phyloP scores from a whole-genome alignment of 257 asterid species.

The Lantana camara region DNA sequence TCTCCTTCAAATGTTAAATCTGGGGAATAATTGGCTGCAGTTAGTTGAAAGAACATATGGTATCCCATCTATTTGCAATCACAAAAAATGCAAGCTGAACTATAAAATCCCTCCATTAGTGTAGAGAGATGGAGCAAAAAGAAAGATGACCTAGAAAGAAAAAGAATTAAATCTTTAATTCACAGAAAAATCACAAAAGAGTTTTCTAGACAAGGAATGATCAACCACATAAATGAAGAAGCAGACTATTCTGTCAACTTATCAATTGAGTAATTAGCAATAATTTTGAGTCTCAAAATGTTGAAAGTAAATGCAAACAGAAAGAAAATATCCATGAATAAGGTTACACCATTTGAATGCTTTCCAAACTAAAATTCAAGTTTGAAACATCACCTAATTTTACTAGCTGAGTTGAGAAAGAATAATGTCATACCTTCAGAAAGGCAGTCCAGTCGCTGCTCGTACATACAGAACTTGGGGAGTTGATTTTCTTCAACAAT shows the following conservation, averaged over 20 bases:
- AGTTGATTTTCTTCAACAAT: conserved; percentile 79
- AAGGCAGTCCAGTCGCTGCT: conserved; percentile 87
- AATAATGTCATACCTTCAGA: conserved; percentile 67
- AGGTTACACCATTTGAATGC: background rate
- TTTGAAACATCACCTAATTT: conserved; percentile 1
- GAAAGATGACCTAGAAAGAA: conserved; percentile 17
- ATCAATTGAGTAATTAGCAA: background rate
- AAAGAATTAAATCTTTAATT: background rate
- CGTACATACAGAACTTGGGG: conserved; percentile 83
- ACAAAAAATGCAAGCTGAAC: conserved; percentile 20
- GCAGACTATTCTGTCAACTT: conserved; percentile 13
- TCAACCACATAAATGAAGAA: conserved; percentile 5
- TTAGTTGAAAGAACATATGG: background rate
- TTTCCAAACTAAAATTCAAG: background rate
- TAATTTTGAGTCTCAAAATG: conserved; percentile 11
- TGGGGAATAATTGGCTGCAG: conserved; percentile 3
- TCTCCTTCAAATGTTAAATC: conserved; percentile 2
- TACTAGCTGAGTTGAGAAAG: conserved; percentile 1
- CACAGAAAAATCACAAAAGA: conserved; percentile 4
- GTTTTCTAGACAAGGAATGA: background rate
- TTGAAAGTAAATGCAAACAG: background rate
- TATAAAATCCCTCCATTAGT: conserved; percentile 1
- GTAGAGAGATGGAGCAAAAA: conserved; percentile 7
- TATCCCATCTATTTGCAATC: conserved; percentile 19
- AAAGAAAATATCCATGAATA: background rate